Conservation (phyloP, 495 filamentous ascomycete genomes). For the Penicillium canariense region DNA sequence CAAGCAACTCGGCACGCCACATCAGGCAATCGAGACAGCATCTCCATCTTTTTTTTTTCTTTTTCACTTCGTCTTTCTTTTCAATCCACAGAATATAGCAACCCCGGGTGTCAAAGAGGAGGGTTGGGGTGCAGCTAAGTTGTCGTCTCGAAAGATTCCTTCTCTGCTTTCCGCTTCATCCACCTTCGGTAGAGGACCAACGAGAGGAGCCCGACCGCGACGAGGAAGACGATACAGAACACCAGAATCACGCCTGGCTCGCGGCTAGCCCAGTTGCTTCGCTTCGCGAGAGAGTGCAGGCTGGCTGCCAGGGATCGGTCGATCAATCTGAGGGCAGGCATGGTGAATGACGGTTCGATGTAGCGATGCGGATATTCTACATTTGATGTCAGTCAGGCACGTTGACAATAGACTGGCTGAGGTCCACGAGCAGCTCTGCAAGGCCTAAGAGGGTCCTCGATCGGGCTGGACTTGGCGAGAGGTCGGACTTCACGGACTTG, state of each 20-base stretch:
- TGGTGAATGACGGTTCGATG: constrained; percentile 11
- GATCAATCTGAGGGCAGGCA: constrained; percentile 39
- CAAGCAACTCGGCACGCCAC: background rate
- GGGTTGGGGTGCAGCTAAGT: background rate
- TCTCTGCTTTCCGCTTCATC: constrained; percentile 35
- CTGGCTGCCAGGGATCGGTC: constrained; percentile 16
- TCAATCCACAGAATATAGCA: too few species aligned
- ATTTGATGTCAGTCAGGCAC: background rate
- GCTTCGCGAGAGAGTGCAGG: constrained; percentile 28
- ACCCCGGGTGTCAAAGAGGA: background rate
- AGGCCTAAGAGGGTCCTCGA: background rate
- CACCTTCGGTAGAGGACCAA: constrained; percentile 46
- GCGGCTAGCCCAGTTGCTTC: constrained; percentile 48
- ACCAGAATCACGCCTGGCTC: constrained; percentile 54
- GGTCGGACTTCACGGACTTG: background rate
- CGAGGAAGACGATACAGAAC: constrained; percentile 52
- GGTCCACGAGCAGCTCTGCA: background rate
- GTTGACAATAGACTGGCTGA: background rate
- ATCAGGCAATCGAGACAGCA: too few species aligned
- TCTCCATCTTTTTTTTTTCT: too few species aligned
- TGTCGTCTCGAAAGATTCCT: constrained; percentile 26
- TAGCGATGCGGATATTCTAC: background rate
- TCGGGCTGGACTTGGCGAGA: background rate
- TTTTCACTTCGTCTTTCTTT: too few species aligned
- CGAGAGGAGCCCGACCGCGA: constrained; percentile 40